Percentiles rank a stretch among this genome's conserved stretches.
Conservation (phyloP, 176 grass and related monocot species). For the Themeda triandra region DNA sequence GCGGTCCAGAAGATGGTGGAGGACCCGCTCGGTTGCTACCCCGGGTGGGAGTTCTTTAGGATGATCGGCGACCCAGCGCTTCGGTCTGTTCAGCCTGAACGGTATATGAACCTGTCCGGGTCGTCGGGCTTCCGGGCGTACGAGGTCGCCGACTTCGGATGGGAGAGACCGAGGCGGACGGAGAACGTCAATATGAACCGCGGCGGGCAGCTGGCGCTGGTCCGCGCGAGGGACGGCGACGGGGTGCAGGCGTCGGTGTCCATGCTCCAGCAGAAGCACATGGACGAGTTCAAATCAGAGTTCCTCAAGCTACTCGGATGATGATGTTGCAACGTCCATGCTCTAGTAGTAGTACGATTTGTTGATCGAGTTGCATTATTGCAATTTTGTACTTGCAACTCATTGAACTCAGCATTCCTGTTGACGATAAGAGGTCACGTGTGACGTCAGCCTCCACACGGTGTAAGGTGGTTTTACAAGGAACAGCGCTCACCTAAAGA, state of each 20-base stretch:
- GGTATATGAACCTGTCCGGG: constrained; percentile 3
- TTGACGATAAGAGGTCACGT: too few species aligned
- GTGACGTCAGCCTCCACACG: too few species aligned
- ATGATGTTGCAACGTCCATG: not conserved
- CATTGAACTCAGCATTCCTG: too few species aligned
- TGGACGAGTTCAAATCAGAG: constrained; percentile 20
- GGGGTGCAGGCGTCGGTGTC: constrained; percentile 31
- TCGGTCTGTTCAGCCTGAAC: not conserved
- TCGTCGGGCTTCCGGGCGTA: constrained; percentile 41
- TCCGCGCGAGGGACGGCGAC: not conserved
- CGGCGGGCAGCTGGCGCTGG: constrained; percentile 32
- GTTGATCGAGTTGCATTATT: too few species aligned
- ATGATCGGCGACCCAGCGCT: rapidly evolving
- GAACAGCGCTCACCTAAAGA: too few species aligned
- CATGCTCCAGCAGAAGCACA: not conserved
- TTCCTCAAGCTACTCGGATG: not conserved
- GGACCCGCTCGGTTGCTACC: not conserved
- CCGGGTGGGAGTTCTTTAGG: constrained; percentile 4
- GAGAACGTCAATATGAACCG: constrained; percentile 38
- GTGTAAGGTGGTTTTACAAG: too few species aligned
- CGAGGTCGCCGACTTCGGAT: constrained; percentile 44
- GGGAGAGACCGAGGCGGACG: constrained; percentile 41
- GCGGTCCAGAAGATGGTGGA: constrained; percentile 5
- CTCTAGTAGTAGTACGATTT: too few species aligned
- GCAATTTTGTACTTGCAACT: too few species aligned